These are phyloP conservation scores for Cyberlindnera meyerae DNA, from an alignment of 805 yeast genomes.

Conservation along the genomic window DNA sequence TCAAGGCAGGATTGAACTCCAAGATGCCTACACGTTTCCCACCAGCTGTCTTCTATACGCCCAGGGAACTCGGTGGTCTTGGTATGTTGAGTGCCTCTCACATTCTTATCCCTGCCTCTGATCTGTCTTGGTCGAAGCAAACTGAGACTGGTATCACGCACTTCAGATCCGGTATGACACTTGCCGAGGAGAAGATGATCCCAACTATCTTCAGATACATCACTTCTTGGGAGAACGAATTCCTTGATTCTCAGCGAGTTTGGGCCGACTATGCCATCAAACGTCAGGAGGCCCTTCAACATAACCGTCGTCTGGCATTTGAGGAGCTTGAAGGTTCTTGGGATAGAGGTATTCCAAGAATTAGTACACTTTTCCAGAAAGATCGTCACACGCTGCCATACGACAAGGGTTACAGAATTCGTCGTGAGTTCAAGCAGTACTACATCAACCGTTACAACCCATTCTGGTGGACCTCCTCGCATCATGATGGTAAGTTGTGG, in stretches of 20 bases:
- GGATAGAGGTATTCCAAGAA: constrained; percentile 97
- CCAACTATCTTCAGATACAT: constrained; percentile 93
- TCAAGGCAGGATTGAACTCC: constrained; percentile 90
- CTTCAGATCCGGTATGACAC: constrained; percentile 89
- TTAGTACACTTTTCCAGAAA: constrained; percentile 89
- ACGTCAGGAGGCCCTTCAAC: constrained; percentile 79
- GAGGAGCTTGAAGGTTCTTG: constrained; percentile 93
- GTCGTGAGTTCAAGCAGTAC: constrained; percentile 74
- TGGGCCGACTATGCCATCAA: constrained; percentile 97
- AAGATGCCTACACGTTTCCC: constrained; percentile 99
- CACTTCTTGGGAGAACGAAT: constrained; percentile 96
- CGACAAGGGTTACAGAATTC: constrained; percentile 86
- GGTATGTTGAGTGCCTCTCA: constrained; percentile 98
- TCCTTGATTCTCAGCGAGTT: constrained; percentile 87
- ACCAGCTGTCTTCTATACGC: constrained; percentile 97
- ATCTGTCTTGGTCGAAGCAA: constrained; percentile 84
- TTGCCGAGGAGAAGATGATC: constrained; percentile 70
- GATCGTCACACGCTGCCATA: constrained; percentile 92
- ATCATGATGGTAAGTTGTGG: constrained; percentile 96
- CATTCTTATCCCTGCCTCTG: constrained; percentile 89
- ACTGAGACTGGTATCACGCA: constrained; percentile 94
- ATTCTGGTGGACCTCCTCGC: constrained; percentile 93
- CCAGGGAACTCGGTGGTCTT: constrained; percentile 93
- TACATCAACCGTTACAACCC: constrained; percentile 73
- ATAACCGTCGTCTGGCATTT: constrained; percentile 78